Percentiles rank a stretch among this genome's conserved stretches.
phyloP scores from a whole-genome alignment of 306 rosid species.

The Vigna nakashimae region DNA sequence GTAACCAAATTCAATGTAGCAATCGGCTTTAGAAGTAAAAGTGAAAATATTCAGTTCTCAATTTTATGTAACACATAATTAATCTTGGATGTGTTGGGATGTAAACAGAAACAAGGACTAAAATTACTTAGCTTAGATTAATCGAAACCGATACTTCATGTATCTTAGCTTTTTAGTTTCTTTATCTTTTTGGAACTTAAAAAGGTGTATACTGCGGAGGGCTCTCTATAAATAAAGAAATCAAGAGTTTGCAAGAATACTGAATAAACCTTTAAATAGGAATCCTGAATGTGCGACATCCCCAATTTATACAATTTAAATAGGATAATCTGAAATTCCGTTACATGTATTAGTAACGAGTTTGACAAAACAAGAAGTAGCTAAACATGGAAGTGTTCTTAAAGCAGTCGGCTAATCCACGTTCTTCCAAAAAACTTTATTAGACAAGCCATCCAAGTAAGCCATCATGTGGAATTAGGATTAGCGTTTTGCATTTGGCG shows the following conservation, averaged over 20 bases:
- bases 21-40: no score
- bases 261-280: conserved; percentile 24
- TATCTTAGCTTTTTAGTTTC: neutral
- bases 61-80: no score
- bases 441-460: conserved; percentile 30
- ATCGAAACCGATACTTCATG: neutral
- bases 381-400: conserved; percentile 27
- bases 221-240: conserved; percentile 12
- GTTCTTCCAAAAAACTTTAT: conserved; percentile 37
- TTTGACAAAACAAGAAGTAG: conserved; percentile 38
- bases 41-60: no score
- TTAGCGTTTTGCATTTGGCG: conserved; percentile 51
- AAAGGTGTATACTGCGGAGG: neutral
- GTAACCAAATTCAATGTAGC: no score
- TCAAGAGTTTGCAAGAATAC: neutral
- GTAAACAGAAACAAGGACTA: no score
- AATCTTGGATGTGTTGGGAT: no score
- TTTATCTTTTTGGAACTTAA: neutral
- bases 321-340: conserved; percentile 24
- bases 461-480: conserved; percentile 50
- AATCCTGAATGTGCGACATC: conserved; percentile 23
- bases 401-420: conserved; percentile 36
- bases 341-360: conserved; percentile 25
- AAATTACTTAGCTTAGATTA: neutral
- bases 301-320: conserved; percentile 33